Evolutionary conservation across 208 protist genomes (phyloP).

Genomic region (Endotrypanum monterogeii): DNA sequence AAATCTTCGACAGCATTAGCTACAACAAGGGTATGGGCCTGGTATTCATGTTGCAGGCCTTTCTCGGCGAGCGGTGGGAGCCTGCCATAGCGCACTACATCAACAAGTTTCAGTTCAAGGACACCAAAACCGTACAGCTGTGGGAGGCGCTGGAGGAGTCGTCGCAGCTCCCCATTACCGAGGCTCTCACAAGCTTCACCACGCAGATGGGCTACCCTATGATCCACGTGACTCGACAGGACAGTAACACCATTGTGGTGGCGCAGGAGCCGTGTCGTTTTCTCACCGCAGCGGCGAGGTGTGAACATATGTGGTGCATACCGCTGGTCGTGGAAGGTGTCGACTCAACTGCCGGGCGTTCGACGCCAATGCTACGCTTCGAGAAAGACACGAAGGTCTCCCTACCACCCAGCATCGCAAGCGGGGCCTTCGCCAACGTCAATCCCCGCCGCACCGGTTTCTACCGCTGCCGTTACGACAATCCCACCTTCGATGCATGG

Average conservation of each 20-base stretch:
- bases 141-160: conserved; percentile 92
- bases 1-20: conserved; percentile 98
- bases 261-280: conserved; percentile 70
- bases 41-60: conserved; percentile 93
- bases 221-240: conserved; percentile 55
- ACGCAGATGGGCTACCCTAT: conserved; percentile 94
- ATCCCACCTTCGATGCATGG: conserved; percentile 52
- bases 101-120: conserved; percentile 87
- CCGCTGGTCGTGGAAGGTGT: conserved; percentile 65
- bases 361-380: conserved; percentile 57
- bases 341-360: conserved; percentile 29
- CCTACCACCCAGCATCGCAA: conserved; percentile 39
- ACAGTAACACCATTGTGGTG: conserved; percentile 12
- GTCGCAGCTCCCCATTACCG: conserved; percentile 76
- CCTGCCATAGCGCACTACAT: conserved; percentile 93
- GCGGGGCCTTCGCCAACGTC: conserved; percentile 44
- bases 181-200: conserved; percentile 93
- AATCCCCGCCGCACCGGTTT: conserved; percentile 81
- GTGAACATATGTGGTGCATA: conserved; percentile 57
- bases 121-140: conserved; percentile 95
- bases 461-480: conserved; percentile 88
- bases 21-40: conserved; percentile 96
- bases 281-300: conserved; percentile 33
- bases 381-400: conserved; percentile 40
- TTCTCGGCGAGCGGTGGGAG: conserved; percentile 91